A percentile compares a stretch with the other conserved stretches of the same genome.
Evolutionary conservation across 345 rosid genomes (phyloP).

Genomic region (Aquilaria malaccensis): DNA sequence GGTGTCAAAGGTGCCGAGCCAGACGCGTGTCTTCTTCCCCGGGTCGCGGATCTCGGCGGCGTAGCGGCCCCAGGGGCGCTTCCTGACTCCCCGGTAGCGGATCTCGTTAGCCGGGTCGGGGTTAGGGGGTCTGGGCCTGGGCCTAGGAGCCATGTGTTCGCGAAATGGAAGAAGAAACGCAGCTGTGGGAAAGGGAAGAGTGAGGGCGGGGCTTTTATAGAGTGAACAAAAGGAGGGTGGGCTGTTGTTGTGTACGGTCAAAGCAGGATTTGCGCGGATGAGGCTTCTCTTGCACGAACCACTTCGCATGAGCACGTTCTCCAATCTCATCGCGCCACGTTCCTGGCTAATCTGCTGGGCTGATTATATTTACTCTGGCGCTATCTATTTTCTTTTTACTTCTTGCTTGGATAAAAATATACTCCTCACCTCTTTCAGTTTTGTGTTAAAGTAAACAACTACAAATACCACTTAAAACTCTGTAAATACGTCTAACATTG

Average conservation of each 20-base stretch:
- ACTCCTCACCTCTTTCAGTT: neutral
- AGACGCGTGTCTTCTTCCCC: constrained; percentile 80
- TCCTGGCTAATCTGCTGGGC: too few species aligned
- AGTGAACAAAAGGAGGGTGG: constrained; percentile 1
- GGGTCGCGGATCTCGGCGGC: constrained; percentile 99
- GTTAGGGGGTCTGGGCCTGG: constrained; percentile 24
- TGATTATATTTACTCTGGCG: neutral
- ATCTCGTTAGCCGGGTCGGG: constrained; percentile 34
- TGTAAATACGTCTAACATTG: too few species aligned
- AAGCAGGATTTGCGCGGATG: neutral
- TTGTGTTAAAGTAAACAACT: too few species aligned
- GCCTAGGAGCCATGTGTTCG: constrained; percentile 39
- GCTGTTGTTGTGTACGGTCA: constrained; percentile 7
- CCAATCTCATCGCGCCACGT: constrained; percentile 2
- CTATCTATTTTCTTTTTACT: neutral
- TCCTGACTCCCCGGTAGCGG: constrained; percentile 82
- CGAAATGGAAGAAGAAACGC: neutral
- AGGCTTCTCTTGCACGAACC: constrained; percentile 5
- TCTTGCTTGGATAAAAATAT: neutral
- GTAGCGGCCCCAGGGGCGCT: constrained; percentile 94
- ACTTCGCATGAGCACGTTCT: neutral
- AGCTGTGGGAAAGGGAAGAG: neutral
- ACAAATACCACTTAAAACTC: too few species aligned
- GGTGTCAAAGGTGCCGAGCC: constrained; percentile 92
- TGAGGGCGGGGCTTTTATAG: constrained; percentile 18